Evolutionary conservation across 345 rosid genomes (phyloP).

Genomic region (Mallotus nudiflorus): DNA sequence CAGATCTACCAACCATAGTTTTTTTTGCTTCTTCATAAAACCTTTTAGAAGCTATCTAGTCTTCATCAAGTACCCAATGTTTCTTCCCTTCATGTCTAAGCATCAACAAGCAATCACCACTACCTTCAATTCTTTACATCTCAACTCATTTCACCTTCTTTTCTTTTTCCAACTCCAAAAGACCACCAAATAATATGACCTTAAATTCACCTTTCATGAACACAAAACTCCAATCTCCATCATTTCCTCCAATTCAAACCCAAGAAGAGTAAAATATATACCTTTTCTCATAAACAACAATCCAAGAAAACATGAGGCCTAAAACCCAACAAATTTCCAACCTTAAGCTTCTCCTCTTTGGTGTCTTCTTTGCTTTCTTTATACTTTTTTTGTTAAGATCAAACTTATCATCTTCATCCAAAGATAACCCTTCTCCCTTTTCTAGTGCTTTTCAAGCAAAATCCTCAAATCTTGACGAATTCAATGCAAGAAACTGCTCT

Average conservation of each 20-base stretch:
- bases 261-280: not conserved
- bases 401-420: constrained; percentile 43
- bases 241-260: not conserved
- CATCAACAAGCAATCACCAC: constrained; percentile 22
- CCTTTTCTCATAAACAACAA: not conserved
- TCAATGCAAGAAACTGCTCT: constrained; percentile 31
- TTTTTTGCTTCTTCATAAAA: constrained; percentile 48
- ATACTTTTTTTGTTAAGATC: constrained; percentile 63
- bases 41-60: constrained; percentile 42
- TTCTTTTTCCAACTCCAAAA: too few relatives aligned
- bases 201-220: not conserved
- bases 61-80: constrained; percentile 39
- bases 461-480: not conserved
- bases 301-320: constrained; percentile 56
- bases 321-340: constrained; percentile 47
- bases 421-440: constrained; percentile 14
- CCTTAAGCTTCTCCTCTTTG: constrained; percentile 60
- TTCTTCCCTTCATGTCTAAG: constrained; percentile 58
- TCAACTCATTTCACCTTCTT: not conserved
- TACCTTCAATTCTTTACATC: constrained; percentile 13
- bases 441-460: constrained; percentile 3
- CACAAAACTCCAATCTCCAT: constrained; percentile 4
- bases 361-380: constrained; percentile 55
- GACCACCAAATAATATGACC: not conserved
- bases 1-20: constrained; percentile 35